phyloP scores from a whole-genome alignment of 768 basidiomycete genomes.

The Arthromyces matolae region DNA sequence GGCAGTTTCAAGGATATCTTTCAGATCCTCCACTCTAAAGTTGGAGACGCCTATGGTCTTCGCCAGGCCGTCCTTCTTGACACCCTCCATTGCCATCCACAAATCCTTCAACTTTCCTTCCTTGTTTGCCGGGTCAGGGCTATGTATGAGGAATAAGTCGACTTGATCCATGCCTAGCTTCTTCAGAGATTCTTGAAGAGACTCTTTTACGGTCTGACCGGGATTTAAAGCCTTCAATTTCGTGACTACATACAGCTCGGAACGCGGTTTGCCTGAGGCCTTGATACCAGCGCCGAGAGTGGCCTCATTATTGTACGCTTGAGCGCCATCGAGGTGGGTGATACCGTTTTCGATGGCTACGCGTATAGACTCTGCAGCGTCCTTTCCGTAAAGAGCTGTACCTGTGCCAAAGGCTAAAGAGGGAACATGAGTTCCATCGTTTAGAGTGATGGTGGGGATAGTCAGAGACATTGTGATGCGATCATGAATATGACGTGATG shows the following conservation, averaged over 20 bases:
- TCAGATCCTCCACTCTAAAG: conserved; percentile 52
- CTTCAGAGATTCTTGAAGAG: conserved; percentile 49
- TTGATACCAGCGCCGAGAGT: conserved; percentile 48
- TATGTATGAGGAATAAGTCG: conserved; percentile 64
- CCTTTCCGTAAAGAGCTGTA: conserved; percentile 44
- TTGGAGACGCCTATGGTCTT: conserved; percentile 71
- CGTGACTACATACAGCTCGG: conserved; percentile 60
- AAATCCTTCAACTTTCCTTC: conserved; percentile 43
- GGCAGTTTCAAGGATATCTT: conserved; percentile 47
- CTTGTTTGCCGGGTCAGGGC: conserved; percentile 31
- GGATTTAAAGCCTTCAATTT: conserved; percentile 44
- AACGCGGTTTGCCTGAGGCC: conserved; percentile 47
- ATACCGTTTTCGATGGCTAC: conserved; percentile 54
- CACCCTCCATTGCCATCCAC: conserved; percentile 62
- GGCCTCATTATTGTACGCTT: conserved; percentile 54
- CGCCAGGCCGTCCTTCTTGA: conserved; percentile 42
- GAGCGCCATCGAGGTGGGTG: conserved; percentile 64
- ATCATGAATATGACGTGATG: neutral
- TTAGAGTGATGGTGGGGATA: conserved; percentile 39
- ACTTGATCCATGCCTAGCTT: conserved; percentile 52
- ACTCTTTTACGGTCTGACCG: conserved; percentile 44
- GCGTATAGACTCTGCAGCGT: conserved; percentile 37
- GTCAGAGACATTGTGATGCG: conserved; percentile 10
- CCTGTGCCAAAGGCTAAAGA: conserved; percentile 65
- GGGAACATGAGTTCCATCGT: conserved; percentile 51